phyloP scores from a whole-genome alignment of 2,329 filamentous ascomycete species.

The Calonectria crousiana region DNA sequence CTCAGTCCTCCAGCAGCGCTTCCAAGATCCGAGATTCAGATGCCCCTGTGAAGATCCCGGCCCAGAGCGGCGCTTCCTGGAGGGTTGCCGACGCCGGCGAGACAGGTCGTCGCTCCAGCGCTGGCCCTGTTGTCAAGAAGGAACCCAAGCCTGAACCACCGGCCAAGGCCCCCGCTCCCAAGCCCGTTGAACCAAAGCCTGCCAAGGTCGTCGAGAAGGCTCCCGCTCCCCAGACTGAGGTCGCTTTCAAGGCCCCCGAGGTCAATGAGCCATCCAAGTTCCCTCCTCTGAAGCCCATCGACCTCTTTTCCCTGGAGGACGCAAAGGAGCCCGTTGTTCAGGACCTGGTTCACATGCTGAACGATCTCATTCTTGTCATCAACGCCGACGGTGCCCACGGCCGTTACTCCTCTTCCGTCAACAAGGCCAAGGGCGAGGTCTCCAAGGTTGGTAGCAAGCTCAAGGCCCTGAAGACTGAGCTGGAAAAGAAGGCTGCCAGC shows the following conservation, averaged over 20 bases:
- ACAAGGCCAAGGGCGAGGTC: conserved; percentile 88
- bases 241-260: conserved; percentile 67
- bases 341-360: conserved; percentile 93
- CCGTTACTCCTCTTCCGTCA: conserved; percentile 82
- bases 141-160: conserved; percentile 44
- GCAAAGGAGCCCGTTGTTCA: conserved; percentile 90
- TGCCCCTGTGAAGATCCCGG: conserved; percentile 83
- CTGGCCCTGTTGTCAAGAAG: conserved; percentile 53
- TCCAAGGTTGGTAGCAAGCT: conserved; percentile 84
- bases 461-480: conserved; percentile 75
- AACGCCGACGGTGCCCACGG: conserved; percentile 85
- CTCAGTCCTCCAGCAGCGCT: conserved; percentile 57
- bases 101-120: conserved; percentile 71
- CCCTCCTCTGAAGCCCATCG: conserved; percentile 77
- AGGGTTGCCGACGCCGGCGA: conserved; percentile 75
- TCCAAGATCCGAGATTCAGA: conserved; percentile 68
- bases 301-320: conserved; percentile 80
- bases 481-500: conserved; percentile 78
- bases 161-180: conserved; percentile 48
- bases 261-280: conserved; percentile 75
- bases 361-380: conserved; percentile 93
- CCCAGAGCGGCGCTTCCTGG: conserved; percentile 88
- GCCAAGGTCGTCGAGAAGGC: conserved; percentile 50
- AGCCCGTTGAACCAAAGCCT: conserved; percentile 41
- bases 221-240: conserved; percentile 41